A percentile compares a stretch with the other conserved stretches of the same genome.
phyloP scores from a whole-genome alignment of 1,284 basidiomycete genomes.

The Thelephora terrestris region DNA sequence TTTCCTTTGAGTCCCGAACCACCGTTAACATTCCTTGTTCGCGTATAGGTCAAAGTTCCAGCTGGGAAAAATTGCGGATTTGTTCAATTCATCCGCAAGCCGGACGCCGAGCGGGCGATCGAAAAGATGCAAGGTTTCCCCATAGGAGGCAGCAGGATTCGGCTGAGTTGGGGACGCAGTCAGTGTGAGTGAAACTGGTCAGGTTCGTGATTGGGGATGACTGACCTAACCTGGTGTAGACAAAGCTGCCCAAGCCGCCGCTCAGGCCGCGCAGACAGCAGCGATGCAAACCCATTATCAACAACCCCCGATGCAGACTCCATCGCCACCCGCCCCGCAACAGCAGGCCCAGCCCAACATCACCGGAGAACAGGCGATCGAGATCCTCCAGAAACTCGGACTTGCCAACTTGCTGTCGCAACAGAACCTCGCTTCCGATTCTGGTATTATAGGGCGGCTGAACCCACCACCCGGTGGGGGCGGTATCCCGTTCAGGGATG shows the following conservation, averaged over 20 bases:
- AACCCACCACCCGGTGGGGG: not conserved
- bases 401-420: constrained; percentile 5
- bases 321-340: not conserved
- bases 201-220: not conserved
- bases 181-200: constrained; percentile 53
- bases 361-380: not conserved
- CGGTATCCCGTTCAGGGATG: not conserved
- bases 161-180: constrained; percentile 87
- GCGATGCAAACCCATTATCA: constrained; percentile 46
- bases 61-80: constrained; percentile 94
- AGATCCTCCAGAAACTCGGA: constrained; percentile 4
- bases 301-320: constrained; percentile 16
- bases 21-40: constrained; percentile 6
- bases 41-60: constrained; percentile 84
- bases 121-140: constrained; percentile 96
- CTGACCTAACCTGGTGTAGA: constrained; percentile 35
- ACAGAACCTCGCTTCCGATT: not conserved
- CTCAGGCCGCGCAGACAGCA: constrained; percentile 68
- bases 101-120: constrained; percentile 87
- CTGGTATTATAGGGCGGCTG: not conserved
- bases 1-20: constrained; percentile 1
- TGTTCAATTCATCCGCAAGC: constrained; percentile 88
- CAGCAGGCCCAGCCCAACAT: not conserved
- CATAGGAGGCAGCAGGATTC: constrained; percentile 82
- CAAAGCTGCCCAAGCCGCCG: constrained; percentile 80